Evolutionary conservation across 805 yeast genomes (phyloP).

Genomic region (Kodamaea nitidulidarum): DNA sequence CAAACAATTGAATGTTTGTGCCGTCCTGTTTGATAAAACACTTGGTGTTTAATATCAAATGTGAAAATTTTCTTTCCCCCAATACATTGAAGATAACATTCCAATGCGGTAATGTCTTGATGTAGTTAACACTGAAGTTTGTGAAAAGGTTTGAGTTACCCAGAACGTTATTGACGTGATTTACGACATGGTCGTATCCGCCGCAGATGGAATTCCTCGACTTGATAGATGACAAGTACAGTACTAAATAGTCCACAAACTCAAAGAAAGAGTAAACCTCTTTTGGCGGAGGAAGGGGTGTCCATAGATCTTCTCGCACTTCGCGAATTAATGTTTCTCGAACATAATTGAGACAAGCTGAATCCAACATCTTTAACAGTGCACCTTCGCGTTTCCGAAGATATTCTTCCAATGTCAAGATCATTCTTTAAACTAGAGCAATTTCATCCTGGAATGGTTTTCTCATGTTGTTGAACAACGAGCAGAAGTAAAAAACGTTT

Average conservation of each 20-base stretch:
- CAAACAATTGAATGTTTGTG: slow-evolving; percentile 23
- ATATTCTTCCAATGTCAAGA: not conserved
- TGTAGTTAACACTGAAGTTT: slow-evolving; percentile 29
- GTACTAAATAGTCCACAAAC: slow-evolving; percentile 40
- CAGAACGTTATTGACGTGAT: not conserved
- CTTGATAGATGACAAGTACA: slow-evolving; percentile 23
- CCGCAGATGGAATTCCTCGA: slow-evolving; percentile 34
- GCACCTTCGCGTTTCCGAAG: not conserved
- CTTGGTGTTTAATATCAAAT: slow-evolving; percentile 33
- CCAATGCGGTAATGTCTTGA: slow-evolving; percentile 45
- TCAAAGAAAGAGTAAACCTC: slow-evolving; percentile 18
- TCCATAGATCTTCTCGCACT: not conserved
- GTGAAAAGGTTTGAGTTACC: slow-evolving; percentile 23
- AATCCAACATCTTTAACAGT: not conserved
- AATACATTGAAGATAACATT: slow-evolving; percentile 33
- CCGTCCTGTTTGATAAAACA: slow-evolving; percentile 21
- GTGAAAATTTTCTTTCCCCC: slow-evolving; percentile 38
- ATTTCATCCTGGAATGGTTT: no score
- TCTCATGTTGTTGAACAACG: no score
- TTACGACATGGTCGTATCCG: slow-evolving; percentile 33
- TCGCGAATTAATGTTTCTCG: not conserved
- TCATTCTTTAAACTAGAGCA: no score
- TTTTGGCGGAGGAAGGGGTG: not conserved
- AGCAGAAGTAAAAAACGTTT: no score
- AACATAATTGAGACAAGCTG: not conserved